Evolutionary conservation across 441 rosid genomes (phyloP), one percentile per base, ranked within the genome.

Genomic region (Eutrema salsugineum): DNA sequence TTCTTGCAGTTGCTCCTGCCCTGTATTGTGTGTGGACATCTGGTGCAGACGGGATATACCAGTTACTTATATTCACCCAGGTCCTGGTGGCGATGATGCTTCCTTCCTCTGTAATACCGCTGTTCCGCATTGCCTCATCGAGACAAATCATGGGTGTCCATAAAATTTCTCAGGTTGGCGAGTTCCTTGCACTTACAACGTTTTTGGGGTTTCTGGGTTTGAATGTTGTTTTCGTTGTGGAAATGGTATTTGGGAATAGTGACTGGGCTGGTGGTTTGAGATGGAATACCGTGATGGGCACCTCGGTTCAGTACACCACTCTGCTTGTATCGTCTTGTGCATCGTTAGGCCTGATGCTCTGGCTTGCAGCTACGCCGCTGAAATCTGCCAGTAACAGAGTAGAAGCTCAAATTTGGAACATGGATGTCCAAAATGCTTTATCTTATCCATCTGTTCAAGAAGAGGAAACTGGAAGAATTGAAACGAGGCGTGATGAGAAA

Each of bases 11-110:
- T 72, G 83, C 88, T 61, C 97, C 97, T 7, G 96, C 96, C 58
- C 89, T 91, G 63, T 89, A 78, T 78, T 91, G 97, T 78, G 85
- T 88, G 50, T 88, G 95, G 95, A 89, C 91, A 73, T 80, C 93
- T 11, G 99, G 98, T 77, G 87, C 93, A 69, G 99, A 93, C 66
- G 99, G 99, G 51, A 38, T 87, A 79, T 96, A 90, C 73, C 98
- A 91, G 79, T 80, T 96, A 81, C 96, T 96, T 58, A 85, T 93
- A 77, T 80, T 82, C 77, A 70, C 88, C 7, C 99, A 96, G 82
- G 94, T 96, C 74, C 74, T 87, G 72, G 83, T 90, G 47, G 98
- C 98, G 40, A 81, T 96, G 68, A 79, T 91, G 77, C 94, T 96
- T 63, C 98, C 99, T 7, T 86, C 97, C 73, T 87, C 98, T 30